Percentiles rank a stretch among this genome's conserved stretches.
Evolutionary conservation across 2,329 filamentous ascomycete genomes (phyloP).

Genomic region (Fusarium robinianum): DNA sequence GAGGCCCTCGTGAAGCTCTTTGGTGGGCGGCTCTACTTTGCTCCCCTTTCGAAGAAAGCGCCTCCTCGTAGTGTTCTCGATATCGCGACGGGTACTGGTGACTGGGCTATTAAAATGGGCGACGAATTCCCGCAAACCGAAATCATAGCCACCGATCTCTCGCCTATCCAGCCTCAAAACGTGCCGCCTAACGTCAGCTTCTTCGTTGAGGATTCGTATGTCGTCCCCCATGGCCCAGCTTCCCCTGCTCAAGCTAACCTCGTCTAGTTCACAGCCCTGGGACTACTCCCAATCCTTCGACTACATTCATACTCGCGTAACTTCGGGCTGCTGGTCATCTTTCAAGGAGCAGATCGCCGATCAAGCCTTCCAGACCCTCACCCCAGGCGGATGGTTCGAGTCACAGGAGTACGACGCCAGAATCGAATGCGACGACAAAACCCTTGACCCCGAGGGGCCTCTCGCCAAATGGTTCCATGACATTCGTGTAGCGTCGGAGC

Average conservation of each 20-base stretch:
- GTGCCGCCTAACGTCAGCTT: constrained; percentile 77
- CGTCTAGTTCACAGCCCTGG: constrained; percentile 52
- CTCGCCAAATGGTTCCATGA: constrained; percentile 48
- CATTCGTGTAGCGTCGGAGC: constrained; percentile 45
- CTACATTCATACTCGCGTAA: constrained; percentile 58
- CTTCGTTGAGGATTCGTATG: constrained; percentile 66
- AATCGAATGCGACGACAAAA: constrained; percentile 51
- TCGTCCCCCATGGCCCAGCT: constrained; percentile 1
- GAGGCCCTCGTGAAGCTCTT: constrained; percentile 46
- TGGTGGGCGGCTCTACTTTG: constrained; percentile 48
- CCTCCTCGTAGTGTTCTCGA: constrained; percentile 48
- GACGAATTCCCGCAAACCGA: constrained; percentile 62
- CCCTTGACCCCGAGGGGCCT: constrained; percentile 45
- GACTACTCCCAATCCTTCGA: constrained; percentile 59
- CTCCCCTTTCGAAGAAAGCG: constrained; percentile 44
- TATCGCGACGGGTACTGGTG: constrained; percentile 52
- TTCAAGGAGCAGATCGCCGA: constrained; percentile 55
- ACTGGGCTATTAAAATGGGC: constrained; percentile 71
- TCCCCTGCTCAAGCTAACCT: constrained; percentile 1
- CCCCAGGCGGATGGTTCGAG: constrained; percentile 60
- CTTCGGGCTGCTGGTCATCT: constrained; percentile 54
- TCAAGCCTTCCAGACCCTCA: constrained; percentile 54
- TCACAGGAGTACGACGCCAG: constrained; percentile 52
- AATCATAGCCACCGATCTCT: constrained; percentile 68
- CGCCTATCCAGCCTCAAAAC: constrained; percentile 66